These are phyloP conservation scores for Gossypium lobatum DNA, from an alignment of 441 rosid species.

Conservation along the genomic window DNA sequence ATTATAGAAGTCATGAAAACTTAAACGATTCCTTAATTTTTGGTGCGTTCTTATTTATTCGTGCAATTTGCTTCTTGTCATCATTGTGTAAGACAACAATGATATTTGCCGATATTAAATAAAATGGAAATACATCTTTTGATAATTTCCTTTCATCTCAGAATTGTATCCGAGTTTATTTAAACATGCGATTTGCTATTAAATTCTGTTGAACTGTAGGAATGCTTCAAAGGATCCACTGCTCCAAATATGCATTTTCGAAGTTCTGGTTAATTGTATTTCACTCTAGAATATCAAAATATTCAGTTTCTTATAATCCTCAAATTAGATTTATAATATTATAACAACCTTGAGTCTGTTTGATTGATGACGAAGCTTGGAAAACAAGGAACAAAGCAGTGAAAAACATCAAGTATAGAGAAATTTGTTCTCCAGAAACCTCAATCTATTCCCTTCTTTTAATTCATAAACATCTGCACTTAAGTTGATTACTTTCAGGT, in stretches of 20 bases:
- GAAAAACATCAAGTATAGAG: not conserved
- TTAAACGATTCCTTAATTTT: not conserved
- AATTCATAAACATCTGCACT: not conserved
- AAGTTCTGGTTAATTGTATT: not conserved
- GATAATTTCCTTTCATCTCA: not conserved
- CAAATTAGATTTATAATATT: not conserved
- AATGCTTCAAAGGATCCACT: not conserved
- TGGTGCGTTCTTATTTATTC: not conserved
- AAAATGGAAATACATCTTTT: not conserved
- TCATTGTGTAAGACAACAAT: not conserved
- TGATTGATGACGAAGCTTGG: not conserved
- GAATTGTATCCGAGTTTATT: not conserved
- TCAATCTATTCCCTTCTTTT: not conserved
- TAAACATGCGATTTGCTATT: not conserved
- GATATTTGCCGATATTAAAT: not conserved
- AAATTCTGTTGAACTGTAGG: not conserved
- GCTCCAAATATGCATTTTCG: not conserved
- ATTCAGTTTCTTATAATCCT: not conserved
- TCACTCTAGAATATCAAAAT: not conserved
- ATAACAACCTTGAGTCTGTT: not conserved
- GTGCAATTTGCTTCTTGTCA: not conserved
- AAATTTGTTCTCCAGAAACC: not conserved
- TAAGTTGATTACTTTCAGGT: not conserved
- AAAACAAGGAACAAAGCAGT: not conserved
- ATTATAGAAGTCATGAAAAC: not conserved